Percentiles rank a stretch among this genome's conserved stretches.
Evolutionary conservation across 2,329 filamentous ascomycete genomes (phyloP).

Genomic region (Aphanocladium album): DNA sequence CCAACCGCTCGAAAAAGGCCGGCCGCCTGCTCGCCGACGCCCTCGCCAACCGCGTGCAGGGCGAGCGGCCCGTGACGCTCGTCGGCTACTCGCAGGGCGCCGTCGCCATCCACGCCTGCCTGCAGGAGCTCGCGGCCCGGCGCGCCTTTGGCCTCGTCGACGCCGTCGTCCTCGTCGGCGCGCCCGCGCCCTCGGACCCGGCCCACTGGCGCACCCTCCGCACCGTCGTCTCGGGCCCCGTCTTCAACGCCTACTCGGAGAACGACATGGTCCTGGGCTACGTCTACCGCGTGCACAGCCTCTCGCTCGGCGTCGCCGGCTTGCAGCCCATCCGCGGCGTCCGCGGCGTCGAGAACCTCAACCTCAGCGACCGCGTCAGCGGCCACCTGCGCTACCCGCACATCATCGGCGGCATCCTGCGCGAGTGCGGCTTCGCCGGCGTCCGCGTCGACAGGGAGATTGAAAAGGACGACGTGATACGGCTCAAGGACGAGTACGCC

Average conservation of each 20-base stretch:
- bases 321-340: slow-evolving; percentile 67
- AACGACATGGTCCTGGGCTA: slow-evolving; percentile 87
- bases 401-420: slow-evolving; percentile 47
- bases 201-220: slow-evolving; percentile 73
- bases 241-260: slow-evolving; percentile 84
- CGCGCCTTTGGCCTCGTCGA: slow-evolving; percentile 81
- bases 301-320: slow-evolving; percentile 79
- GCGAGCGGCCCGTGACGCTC: slow-evolving; percentile 73
- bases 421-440: slow-evolving; percentile 46
- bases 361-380: slow-evolving; percentile 48
- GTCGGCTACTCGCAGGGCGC: slow-evolving; percentile 80
- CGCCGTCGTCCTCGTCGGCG: slow-evolving; percentile 75
- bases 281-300: slow-evolving; percentile 76
- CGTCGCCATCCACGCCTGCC: slow-evolving; percentile 75
- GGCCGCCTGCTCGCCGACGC: slow-evolving; percentile 77
- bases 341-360: slow-evolving; percentile 56
- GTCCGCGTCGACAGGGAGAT: slow-evolving; percentile 42
- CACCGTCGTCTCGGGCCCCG: slow-evolving; percentile 70
- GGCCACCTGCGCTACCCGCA: slow-evolving; percentile 50
- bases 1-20: slow-evolving; percentile 73
- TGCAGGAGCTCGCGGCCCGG: slow-evolving; percentile 70
- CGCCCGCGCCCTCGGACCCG: slow-evolving; percentile 67
- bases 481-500: slow-evolving; percentile 35
- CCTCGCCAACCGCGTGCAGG: slow-evolving; percentile 74
- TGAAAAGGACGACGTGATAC: slow-evolving; percentile 47